Evolutionary conservation across 2,329 filamentous ascomycete genomes (phyloP).

Genomic region (Macroventuria anomochaeta): DNA sequence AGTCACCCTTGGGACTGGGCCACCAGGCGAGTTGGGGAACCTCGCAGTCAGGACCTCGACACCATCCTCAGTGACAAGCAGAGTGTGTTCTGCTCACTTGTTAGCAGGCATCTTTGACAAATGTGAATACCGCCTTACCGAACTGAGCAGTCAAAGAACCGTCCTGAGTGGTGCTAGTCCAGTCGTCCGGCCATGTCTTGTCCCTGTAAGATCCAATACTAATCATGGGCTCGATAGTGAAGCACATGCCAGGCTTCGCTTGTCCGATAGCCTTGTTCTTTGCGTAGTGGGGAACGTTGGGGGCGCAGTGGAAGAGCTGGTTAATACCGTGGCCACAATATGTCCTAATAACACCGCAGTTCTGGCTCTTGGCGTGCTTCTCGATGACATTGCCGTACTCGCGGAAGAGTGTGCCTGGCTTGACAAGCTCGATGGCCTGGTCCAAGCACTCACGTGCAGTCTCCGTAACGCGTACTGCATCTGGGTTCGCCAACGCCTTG

Average conservation of each 20-base stretch:
- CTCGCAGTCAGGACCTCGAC: slow-evolving; percentile 82
- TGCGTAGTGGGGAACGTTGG: slow-evolving; percentile 94
- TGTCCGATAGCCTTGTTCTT: slow-evolving; percentile 98
- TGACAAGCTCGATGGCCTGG: slow-evolving; percentile 88
- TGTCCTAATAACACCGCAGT: slow-evolving; percentile 90
- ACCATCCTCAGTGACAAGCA: slow-evolving; percentile 82
- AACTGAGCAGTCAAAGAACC: slow-evolving; percentile 93
- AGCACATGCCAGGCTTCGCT: slow-evolving; percentile 96
- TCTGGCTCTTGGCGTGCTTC: slow-evolving; percentile 84
- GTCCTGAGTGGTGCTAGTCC: slow-evolving; percentile 93
- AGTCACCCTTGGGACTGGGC: slow-evolving; percentile 66
- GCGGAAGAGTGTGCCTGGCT: slow-evolving; percentile 89
- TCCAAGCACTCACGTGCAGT: slow-evolving; percentile 87
- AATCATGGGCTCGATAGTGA: slow-evolving; percentile 99
- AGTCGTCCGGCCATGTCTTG: slow-evolving; percentile 97
- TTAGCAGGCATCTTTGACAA: not conserved
- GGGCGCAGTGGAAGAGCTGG: slow-evolving; percentile 88
- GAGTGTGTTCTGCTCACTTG: slow-evolving; percentile 70
- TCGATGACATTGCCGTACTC: slow-evolving; percentile 96
- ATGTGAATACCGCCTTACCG: slow-evolving; percentile 59
- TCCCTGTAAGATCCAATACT: slow-evolving; percentile 88
- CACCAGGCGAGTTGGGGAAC: slow-evolving; percentile 75
- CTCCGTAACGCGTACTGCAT: slow-evolving; percentile 89
- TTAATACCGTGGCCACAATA: slow-evolving; percentile 98
- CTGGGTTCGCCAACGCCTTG: slow-evolving; percentile 80